Evolutionary conservation across 768 basidiomycete species (phyloP), one percentile per base, ranked within the genome.

Genomic region (Lentinula aciculospora): DNA sequence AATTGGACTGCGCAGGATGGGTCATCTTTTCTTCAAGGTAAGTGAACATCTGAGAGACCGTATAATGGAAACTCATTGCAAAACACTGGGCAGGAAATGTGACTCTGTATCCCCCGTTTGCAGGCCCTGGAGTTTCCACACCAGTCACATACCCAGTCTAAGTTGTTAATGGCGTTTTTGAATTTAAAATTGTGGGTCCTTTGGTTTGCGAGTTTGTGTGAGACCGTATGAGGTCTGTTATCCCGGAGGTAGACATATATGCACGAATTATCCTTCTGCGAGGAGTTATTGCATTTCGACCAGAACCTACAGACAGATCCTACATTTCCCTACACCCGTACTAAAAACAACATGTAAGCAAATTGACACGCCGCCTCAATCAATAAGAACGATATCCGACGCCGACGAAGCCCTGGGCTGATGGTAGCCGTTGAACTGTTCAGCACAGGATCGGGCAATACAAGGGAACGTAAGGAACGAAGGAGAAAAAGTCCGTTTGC

Each of bases 401-500:
- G 76, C n/a, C 88, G 82, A 15, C 94, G 81, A 62, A 93, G 90
- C 0, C 88, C 81, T 50, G 88, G 86, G 34, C 85, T 86, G 19
- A 94, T 82, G 0, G 89, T 89, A 15, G 74, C 78, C 3, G 76
- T 81, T 45, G 73, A 68, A 64, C 65, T 58, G 72, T 67, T 19
- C 69, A 70, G 66, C 31, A 77, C 81, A 2, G 87, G 79, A 69
- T 97, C 94, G 3, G 95, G 93, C 1, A 97, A 81, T 53, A 97
- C 86, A 56, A 97, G 85, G 19, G 93, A 92, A 53, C 94, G 92
- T 27, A 98, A 80, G 1, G 95, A 96, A 44, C 94, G 92, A 23
- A 97, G 84, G 44, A 97, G 76, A 82, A 98, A 98, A 75, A 98
- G 95, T 0, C 86, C 93, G 61, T 94, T 96, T 17, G 95, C 89